Evolutionary conservation across 352 stramenopile genomes (phyloP).

Genomic region (Blastocystis sp.): DNA sequence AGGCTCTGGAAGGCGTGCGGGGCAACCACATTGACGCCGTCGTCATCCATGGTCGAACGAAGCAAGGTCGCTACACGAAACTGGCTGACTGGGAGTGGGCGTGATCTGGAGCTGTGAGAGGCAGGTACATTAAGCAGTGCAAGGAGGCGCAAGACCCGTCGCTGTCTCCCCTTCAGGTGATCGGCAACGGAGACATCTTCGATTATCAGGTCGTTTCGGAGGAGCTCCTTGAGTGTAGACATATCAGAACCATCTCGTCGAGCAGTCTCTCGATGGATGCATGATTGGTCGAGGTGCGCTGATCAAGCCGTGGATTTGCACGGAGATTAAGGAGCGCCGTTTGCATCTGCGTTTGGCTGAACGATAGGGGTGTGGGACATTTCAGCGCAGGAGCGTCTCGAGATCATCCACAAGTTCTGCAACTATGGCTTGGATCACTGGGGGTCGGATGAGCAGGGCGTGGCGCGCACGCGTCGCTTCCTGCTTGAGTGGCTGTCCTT

Average conservation of each 20-base stretch:
- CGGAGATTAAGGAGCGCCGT: conserved; percentile 91
- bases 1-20: not conserved
- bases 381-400: conserved; percentile 77
- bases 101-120: not conserved
- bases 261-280: conserved; percentile 72
- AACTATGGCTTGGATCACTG: conserved; percentile 95
- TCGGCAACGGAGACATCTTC: conserved; percentile 79
- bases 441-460: conserved; percentile 89
- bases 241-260: conserved; percentile 71
- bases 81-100: conserved; percentile 91
- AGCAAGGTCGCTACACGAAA: conserved; percentile 90
- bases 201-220: conserved; percentile 33
- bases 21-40: conserved; percentile 41
- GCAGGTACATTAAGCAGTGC: conserved; percentile 50
- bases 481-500: conserved; percentile 97
- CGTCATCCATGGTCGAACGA: conserved; percentile 84
- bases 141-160: conserved; percentile 57
- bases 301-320: conserved; percentile 97
- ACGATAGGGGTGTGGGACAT: conserved; percentile 38
- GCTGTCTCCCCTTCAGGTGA: conserved; percentile 70
- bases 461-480: conserved; percentile 91
- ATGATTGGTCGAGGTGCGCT: conserved; percentile 82
- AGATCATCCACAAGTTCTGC: conserved; percentile 90
- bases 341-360: not conserved
- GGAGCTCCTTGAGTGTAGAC: conserved; percentile 63